These are phyloP conservation scores for Colletotrichum chrysophilum DNA, from an alignment of 2,329 filamentous ascomycete genomes.

Conservation along the genomic window DNA sequence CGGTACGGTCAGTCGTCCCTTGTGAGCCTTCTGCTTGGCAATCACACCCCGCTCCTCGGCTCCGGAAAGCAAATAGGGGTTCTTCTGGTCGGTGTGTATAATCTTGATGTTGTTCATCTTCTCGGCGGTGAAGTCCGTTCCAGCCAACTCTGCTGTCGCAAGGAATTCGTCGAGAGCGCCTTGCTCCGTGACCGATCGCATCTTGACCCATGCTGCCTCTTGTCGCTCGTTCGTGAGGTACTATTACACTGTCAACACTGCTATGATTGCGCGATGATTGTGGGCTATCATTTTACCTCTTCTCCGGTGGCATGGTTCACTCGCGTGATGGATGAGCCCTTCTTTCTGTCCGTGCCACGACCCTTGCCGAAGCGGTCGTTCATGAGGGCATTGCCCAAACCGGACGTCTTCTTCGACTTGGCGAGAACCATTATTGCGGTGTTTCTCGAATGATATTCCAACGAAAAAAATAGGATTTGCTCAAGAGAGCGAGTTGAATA, in stretches of 20 bases:
- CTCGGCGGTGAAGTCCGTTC: constrained; percentile 97
- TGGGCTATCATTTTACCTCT: constrained; percentile 50
- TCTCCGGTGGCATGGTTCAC: constrained; percentile 83
- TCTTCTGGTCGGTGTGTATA: constrained; percentile 94
- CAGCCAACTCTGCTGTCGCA: constrained; percentile 93
- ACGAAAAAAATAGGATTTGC: not conserved
- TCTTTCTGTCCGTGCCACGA: constrained; percentile 83
- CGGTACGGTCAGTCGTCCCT: constrained; percentile 81
- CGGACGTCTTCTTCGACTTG: constrained; percentile 95
- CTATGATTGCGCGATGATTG: accelerated
- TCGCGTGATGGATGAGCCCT: constrained; percentile 63
- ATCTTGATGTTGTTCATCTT: constrained; percentile 99
- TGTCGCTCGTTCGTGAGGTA: constrained; percentile 92
- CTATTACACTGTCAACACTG: constrained; percentile 39
- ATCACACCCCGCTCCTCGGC: constrained; percentile 80
- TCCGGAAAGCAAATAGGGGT: constrained; percentile 88
- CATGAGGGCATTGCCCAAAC: constrained; percentile 97
- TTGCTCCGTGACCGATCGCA: constrained; percentile 98
- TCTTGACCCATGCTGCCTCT: constrained; percentile 97
- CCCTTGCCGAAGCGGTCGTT: constrained; percentile 97
- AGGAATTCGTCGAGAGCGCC: constrained; percentile 96
- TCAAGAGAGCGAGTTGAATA: constrained; percentile 5
- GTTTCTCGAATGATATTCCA: not conserved
- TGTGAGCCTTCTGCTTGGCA: constrained; percentile 84
- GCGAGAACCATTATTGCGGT: constrained; percentile 62